phyloP scores from a whole-genome alignment of 805 yeast genomes.

The Kuraishia ogatae region DNA sequence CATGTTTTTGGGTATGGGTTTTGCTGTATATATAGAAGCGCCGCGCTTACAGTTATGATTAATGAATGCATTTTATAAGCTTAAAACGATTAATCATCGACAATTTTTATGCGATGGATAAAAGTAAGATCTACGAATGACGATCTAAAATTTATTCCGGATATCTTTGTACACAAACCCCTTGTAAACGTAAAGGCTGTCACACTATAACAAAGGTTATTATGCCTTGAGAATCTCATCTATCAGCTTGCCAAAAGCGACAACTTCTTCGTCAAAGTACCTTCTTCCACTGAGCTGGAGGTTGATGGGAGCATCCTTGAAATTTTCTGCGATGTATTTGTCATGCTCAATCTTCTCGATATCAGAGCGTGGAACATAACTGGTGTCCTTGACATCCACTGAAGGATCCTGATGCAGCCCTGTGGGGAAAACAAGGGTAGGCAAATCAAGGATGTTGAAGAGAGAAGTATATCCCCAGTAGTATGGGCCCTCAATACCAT shows the following conservation, averaged over 20 bases:
- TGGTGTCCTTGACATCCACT: slow-evolving; percentile 12
- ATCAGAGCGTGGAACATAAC: slow-evolving; percentile 11
- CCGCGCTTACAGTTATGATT: not conserved
- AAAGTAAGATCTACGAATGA: no score
- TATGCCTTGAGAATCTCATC: slow-evolving; percentile 13
- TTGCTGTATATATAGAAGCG: not conserved
- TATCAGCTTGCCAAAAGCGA: slow-evolving; percentile 29
- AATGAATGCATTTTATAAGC: not conserved
- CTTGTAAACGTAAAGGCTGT: no score
- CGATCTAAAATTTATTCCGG: no score
- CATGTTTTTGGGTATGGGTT: not conserved
- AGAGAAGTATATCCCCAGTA: slow-evolving; percentile 73
- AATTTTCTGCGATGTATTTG: slow-evolving; percentile 37
- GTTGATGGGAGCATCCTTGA: slow-evolving; percentile 45
- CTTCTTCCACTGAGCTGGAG: slow-evolving; percentile 47
- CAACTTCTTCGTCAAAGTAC: slow-evolving; percentile 49
- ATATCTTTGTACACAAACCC: no score
- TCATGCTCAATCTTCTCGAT: slow-evolving; percentile 38
- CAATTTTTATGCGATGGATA: no score
- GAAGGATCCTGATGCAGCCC: slow-evolving; percentile 38
- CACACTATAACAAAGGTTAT: slow-evolving; percentile 5
- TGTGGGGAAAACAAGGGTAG: slow-evolving; percentile 52
- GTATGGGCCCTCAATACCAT: slow-evolving; percentile 34
- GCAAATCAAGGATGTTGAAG: slow-evolving; percentile 62
- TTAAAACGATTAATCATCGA: not conserved